phyloP scores from a whole-genome alignment of 2,329 filamentous ascomycete genomes.

The Periconia digitata region DNA sequence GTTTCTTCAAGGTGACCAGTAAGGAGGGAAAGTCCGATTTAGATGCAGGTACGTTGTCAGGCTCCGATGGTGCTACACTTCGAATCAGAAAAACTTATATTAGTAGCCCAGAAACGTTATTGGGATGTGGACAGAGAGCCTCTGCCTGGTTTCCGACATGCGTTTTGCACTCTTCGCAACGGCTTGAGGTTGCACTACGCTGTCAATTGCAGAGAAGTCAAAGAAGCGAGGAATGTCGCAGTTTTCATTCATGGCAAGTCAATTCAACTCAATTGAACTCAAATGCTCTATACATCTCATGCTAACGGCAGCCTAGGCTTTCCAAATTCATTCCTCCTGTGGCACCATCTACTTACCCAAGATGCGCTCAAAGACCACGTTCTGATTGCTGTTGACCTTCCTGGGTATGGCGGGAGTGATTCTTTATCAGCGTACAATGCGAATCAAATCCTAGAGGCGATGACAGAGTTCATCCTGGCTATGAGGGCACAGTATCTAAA shows the following conservation, averaged over 20 bases:
- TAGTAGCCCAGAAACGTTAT: constrained; percentile 53
- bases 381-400: constrained; percentile 59
- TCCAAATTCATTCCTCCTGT: constrained; percentile 60
- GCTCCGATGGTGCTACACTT: neutral
- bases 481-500: constrained; percentile 50
- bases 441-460: constrained; percentile 54
- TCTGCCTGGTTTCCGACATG: constrained; percentile 51
- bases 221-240: constrained; percentile 44
- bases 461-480: constrained; percentile 56
- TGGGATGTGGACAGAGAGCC: constrained; percentile 56
- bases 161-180: constrained; percentile 53
- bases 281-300: neutral
- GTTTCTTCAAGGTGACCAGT: constrained; percentile 28
- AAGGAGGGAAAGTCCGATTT: constrained; percentile 33
- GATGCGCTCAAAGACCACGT: constrained; percentile 43
- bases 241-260: constrained; percentile 56
- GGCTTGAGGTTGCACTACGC: constrained; percentile 60
- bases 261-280: neutral
- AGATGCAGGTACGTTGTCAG: constrained; percentile 18
- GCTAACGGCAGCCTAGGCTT: constrained; percentile 45
- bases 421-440: constrained; percentile 53
- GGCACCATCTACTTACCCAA: constrained; percentile 52
- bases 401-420: constrained; percentile 62
- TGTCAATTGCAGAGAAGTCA: constrained; percentile 18
- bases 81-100: constrained; percentile 4